Evolutionary conservation across 345 rosid genomes (phyloP), one percentile per base, ranked within the genome.

Genomic region (Carallia brachiata): DNA sequence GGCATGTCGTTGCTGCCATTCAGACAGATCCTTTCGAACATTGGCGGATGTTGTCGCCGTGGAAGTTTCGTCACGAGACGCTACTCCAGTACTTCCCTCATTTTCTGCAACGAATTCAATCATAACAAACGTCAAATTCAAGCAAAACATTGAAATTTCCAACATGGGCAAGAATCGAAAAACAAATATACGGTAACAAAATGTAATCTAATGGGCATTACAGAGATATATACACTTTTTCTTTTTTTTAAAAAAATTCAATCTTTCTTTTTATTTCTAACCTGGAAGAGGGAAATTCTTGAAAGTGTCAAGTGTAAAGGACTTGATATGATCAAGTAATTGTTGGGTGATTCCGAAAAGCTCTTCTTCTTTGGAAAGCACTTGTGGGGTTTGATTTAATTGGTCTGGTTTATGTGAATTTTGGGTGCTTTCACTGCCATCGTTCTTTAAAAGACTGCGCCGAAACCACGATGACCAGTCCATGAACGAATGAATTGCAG

Each of bases 1-100:
- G 13, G 96, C 96, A 73, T 93, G 98, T 31, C 74, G 82, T 80
- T 88, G 88, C 75, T 89, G 91, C 98, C 98, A 93, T 27, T 87
- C 83, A 9, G 98, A 89, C 47, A 91, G 88, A 66, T 91, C 96
- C 75, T 76, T 79, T 53, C 85, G 74, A 47, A 81, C 78, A 79
- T 76, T 85, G 6, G 61, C 85, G 6, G 83, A 77, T 7, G 56
- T 19, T 19, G 36, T 18, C 37, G 30, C 28, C 19, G 48, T 30
- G 31, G 77, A 70, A 69, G 77, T 60, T 53, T 61, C 84, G 61
- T 72, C 88, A 28, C 71, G 61, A 31, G 56, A 58, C 52, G 39
- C 75, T 56, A 62, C 73, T 40, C 71, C 80, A 40, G 58, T 13
- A 36, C 8, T 34, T 61, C 47, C 63, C 10, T 47, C 68, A 36